Base-by-base conservation (phyloP, 2,329 filamentous ascomycete species). In the Fusarium verrucosum region DNA sequence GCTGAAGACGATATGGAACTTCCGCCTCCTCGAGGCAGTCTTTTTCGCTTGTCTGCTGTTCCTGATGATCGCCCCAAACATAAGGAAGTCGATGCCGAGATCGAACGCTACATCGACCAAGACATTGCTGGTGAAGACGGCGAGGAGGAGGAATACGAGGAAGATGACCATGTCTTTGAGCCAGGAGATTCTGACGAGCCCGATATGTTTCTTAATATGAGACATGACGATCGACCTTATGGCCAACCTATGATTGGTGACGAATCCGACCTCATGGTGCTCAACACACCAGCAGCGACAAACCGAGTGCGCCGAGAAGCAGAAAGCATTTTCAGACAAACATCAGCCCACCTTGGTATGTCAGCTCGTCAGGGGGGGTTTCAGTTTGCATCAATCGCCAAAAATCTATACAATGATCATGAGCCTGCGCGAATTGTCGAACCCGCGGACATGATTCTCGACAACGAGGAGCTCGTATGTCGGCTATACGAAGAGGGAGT, bases 401-500 rank as follows among this genome's bases (percentile, higher is more conserved):
- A 89, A 73, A 88, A 89, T 60, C 77, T 94, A 10, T 87, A 89
- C 81, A 74, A 56, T 7, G 74, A 80, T 75, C 74, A 86, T 74
- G 84, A 84, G 32, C 80, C 85, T 30, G 86, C 90, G 2, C 71
- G 78, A 17, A 80, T 96, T 41, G 82, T 82, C 6, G 94, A 97
- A 76, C 80, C 88, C 2, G 87, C 89, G 59, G 83, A 88, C 41
- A 76, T 96, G 19, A 87, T 97, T 41, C 78, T 96, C 30, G 82
- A 86, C 44, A 96, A 91, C 11, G 94, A 97, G 74, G 83, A 87
- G 35, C 78, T 92, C 36, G 79, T 96, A 35, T 82, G 83, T 45
- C 82, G 82, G 49, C 79, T 94, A 17, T 91, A 92, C 66, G 83
- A 85, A 43, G 84, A 88, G 56, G 85, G 85, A 1, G 81, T 88